Evolutionary conservation across 179 eudicot species (phyloP), one percentile per base, ranked within the genome.

Genomic region (Gypsophila paniculata): DNA sequence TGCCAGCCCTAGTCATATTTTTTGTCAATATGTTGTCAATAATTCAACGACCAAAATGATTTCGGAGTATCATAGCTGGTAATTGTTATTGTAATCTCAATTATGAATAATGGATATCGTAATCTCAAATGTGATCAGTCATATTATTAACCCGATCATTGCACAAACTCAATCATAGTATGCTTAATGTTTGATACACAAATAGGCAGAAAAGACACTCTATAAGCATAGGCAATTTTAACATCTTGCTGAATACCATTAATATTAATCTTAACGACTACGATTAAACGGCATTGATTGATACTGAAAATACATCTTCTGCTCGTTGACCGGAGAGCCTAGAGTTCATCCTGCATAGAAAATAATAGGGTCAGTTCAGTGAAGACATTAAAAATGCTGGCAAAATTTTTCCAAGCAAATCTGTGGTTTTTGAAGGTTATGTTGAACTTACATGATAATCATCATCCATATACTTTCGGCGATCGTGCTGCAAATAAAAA

Each of bases 381-480:
- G 59, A 54, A 54, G 23, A 19, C 11, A 18, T 18, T 6, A 2
- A 54, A 54, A 2, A 54, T 18, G 9, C 25, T 18, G 23, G 6
- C 10, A 19, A 53, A 5, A 0, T 19, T 54, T 54, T 18, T 10
- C 9, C 59, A 18, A 54, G 59, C 57, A 52, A 52, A 52, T 2
- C 19, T 12, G 6, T 17, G 1, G 57, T 52, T 17, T 2, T 52
- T 12, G 1, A 54, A 54, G 59, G 23, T 19, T n/a, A n/a, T n/a
- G 1, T 6, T 18, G 19, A 17, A 76, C 91, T 82, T 86, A 88
- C 91, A 77, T 88, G 88, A 70, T 88, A 86, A 69, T 88, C 90
- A 15, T 76, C 29, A 72, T 88, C 90, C 82, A 84, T 44, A 84
- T 86, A 82, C 70, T 88, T 83, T n/a, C 69, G 78, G 19, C 75